Base-by-base conservation (phyloP, 768 basidiomycete species). In the Chiua virens region DNA sequence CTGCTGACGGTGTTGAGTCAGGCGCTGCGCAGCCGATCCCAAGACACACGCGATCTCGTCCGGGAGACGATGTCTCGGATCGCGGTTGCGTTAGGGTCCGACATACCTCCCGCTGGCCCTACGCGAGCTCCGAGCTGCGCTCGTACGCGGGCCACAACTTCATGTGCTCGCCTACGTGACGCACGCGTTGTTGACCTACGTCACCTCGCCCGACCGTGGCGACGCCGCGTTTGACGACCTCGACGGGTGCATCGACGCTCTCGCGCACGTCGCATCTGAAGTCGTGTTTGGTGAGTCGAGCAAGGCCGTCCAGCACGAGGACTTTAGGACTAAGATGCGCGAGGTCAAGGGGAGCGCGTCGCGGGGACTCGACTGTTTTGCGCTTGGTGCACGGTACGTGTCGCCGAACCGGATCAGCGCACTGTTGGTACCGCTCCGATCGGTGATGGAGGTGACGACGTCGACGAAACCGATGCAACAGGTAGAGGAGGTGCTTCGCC, bases 231-330 rank as follows among this genome's bases (percentile, higher is more conserved):
- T 95, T 64, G 66, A 71, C 35, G 75, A 73, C 21, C 76, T 98
- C 2, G 94, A 98, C 57, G 77, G 78, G 15, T 86, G 86, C 56
- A 85, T 93, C 18, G 80, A 81, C 40, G 88, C 92, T 57, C 76
- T 94, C 8, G 86, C 89, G 0, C 81, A 88, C 62, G 72, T 98
- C 49, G 86, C 89, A 15, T 84, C 86, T 1, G 93, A 92, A 63
- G 96, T 98, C 45, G 81, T 98, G 46, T 98, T 98, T 58, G 96
- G 96, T 23, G 85, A 94, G 65, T 94, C 95, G 1, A 90, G 89
- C 14, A 90, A 89, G 67, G 92, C 98, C 60, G 85, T 89, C 0
- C 82, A 85, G 50, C 77, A 86, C 4, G 92, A 94, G 59, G 95
- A 87, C 22, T 98, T 96, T 82, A 92, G 86, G 73, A 94, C 93